Evolutionary conservation across 805 yeast genomes (phyloP), one percentile per base, ranked within the genome.

Genomic region (Wickerhamiella spandovensis): DNA sequence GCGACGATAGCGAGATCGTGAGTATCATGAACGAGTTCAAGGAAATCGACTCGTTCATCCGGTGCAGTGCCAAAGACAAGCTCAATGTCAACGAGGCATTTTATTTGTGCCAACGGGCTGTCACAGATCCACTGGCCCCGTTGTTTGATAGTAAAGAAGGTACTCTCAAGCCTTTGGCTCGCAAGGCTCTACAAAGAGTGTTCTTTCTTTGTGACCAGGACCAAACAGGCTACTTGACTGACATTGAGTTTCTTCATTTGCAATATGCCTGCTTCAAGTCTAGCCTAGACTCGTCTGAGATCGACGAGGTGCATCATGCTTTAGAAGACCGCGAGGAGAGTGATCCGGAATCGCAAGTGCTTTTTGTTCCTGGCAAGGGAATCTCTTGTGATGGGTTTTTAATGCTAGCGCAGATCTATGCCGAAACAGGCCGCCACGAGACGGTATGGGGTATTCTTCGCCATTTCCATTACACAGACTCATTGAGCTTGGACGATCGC

Each of bases 401-500:
- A 2, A 68, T 78, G 0, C 68, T 92, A 48, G 88, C 86, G 65
- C 84, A 82, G 60, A 66, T 85, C 23, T 92, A 84, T 63, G 95
- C 94, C 1, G 95, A 87, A 57, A 77, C 78, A 37, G 99, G 98
- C 0, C 71, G 97, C 30, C 97, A 92, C 64, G 99, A 92, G 63
- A 92, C 97, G 0, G 82, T 87, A 0, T 92, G 99, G 99, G 95
- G 95, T 0, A 86, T 92, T 20, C 64, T 92, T 23, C 66, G 99
- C 48, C 76, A 88, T 0, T 92, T 85, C 64, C 84, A 86, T 61
- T 92, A 92, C 61, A 90, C 97, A 0, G 92, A 92, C 61, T 88
- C 97, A 0, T 69, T 92, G 5, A 86, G 96, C 0, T 72, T 92
- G 25, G 81, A 80, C 56, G 95, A 87, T 54, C 77, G 78, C 51